A percentile compares a stretch with the other conserved stretches of the same genome.
phyloP scores from a whole-genome alignment of 2,329 filamentous ascomycete species.

The Colletotrichum coccodes region DNA sequence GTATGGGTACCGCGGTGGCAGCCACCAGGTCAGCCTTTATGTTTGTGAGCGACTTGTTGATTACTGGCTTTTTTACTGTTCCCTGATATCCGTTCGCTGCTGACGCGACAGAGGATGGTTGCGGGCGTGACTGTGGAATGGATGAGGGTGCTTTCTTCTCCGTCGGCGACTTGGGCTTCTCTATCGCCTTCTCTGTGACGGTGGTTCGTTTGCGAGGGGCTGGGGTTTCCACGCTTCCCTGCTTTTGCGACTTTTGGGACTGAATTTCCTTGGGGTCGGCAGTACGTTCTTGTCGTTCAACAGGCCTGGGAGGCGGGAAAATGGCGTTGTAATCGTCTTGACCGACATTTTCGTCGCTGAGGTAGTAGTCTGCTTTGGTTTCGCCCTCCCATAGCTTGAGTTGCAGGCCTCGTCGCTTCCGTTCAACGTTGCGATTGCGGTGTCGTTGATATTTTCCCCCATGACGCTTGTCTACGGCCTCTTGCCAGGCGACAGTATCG shows the following conservation, averaged over 20 bases:
- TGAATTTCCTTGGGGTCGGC: not conserved
- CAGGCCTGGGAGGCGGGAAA: slow-evolving; percentile 25
- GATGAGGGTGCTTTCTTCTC: not conserved
- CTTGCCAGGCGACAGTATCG: slow-evolving; percentile 46
- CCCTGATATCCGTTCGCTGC: slow-evolving; percentile 43
- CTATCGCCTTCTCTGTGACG: not conserved
- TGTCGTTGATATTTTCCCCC: slow-evolving; percentile 13
- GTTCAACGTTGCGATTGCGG: slow-evolving; percentile 21
- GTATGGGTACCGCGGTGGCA: slow-evolving; percentile 34
- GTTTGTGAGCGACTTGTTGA: not conserved
- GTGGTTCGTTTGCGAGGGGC: not conserved
- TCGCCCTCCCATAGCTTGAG: slow-evolving; percentile 28
- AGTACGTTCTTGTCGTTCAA: not conserved
- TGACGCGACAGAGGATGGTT: not conserved
- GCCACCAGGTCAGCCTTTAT: not conserved
- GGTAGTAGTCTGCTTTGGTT: slow-evolving; percentile 26
- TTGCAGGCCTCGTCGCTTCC: slow-evolving; percentile 17
- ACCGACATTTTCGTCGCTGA: slow-evolving; percentile 19
- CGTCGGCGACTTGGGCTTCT: not conserved
- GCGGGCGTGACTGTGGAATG: not conserved
- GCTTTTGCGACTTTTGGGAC: not conserved
- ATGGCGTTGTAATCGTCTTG: slow-evolving; percentile 26
- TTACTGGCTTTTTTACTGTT: slow-evolving; percentile 42
- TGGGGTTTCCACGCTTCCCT: not conserved
- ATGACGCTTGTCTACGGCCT: slow-evolving; percentile 27